A percentile compares a stretch with the other conserved stretches of the same genome.
These are phyloP conservation scores for Smallanthus sonchifolius DNA, from an alignment of 129 eudicot species.

Conservation along the genomic window DNA sequence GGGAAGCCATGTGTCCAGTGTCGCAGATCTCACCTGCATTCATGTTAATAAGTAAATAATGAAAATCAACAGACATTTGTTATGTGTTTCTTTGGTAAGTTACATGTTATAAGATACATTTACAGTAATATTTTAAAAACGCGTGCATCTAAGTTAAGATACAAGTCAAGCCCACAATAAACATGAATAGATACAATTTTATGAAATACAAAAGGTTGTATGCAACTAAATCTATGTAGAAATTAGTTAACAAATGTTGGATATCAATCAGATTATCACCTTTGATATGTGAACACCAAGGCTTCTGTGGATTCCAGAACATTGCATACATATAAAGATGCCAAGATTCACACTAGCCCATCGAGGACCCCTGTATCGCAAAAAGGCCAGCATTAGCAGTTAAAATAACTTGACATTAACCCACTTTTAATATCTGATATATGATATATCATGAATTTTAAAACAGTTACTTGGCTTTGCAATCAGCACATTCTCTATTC, in stretches of 20 bases:
- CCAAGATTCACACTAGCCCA: constrained; percentile 97
- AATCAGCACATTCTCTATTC: constrained; percentile 83
- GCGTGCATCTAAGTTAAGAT: no score
- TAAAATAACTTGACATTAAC: not conserved
- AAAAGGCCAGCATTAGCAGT: constrained; percentile 11
- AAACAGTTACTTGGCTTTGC: constrained; percentile 51
- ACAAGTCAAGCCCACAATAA: not conserved
- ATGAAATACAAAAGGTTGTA: not conserved
- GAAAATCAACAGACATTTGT: not conserved
- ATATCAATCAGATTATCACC: constrained; percentile 33
- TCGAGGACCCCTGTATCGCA: constrained; percentile 68
- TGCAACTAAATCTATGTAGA: not conserved
- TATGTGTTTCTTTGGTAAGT: no score
- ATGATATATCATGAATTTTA: constrained; percentile 6
- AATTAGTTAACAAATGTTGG: not conserved
- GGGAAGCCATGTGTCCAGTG: constrained; percentile 97
- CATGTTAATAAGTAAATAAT: not conserved
- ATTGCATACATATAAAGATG: constrained; percentile 84
- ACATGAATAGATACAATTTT: not conserved
- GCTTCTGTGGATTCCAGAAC: constrained; percentile 87
- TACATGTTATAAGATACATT: no score
- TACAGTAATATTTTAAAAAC: no score
- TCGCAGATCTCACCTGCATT: constrained; percentile 83
- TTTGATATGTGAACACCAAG: constrained; percentile 94
- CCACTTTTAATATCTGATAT: not conserved